Evolutionary conservation across 2,329 filamentous ascomycete genomes (phyloP), one percentile per base, ranked within the genome.

Genomic region (Scytalidium lignicola): DNA sequence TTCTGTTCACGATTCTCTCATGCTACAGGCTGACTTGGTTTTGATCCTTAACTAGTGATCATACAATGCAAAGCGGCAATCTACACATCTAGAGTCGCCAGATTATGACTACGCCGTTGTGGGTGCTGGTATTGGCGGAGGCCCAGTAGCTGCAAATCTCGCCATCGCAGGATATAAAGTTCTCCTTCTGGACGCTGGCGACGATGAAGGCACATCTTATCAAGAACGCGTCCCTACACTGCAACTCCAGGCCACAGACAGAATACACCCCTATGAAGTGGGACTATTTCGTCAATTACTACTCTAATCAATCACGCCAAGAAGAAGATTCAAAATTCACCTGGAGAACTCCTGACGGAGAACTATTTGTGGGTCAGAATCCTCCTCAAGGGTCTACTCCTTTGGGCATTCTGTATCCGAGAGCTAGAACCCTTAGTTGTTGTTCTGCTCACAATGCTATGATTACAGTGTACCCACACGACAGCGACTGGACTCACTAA

Each of bases 281-380:
- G 76, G 74, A 78, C 62, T 78, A 74, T 61, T 79, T 70, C 51
- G 74, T 79, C 50, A 69, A 70, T 43, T 75, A 79, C 58, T 78
- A 76, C 58, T 62, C 67, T 6, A 67, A 77, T 52, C 58, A 72
- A 49, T 58, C 60, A 9, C 66, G 70, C 22, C 71, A 74, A 53
- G 62, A 70, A 49, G 61, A 65, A 29, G 74, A 78, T 55, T 71
- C 66, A 41, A 78, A 79, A 62, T 73, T 73, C 52, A 69, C 70
- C 6, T 78, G 75, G 58, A 54, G 64, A 5, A 69, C 37, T 12
- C 37, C 49, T n/a, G 43, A 51, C 29, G 58, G 58, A 10, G 44
- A 44, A 12, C 22, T 47, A 7, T 62, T 58, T 29, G 50, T 57
- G 19, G 59, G 59, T 3, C 28, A 45, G 20, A 43, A 44, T n/a